Conservation (phyloP, 352 stramenopile genomes). For the Phytopythium helicoides region DNA sequence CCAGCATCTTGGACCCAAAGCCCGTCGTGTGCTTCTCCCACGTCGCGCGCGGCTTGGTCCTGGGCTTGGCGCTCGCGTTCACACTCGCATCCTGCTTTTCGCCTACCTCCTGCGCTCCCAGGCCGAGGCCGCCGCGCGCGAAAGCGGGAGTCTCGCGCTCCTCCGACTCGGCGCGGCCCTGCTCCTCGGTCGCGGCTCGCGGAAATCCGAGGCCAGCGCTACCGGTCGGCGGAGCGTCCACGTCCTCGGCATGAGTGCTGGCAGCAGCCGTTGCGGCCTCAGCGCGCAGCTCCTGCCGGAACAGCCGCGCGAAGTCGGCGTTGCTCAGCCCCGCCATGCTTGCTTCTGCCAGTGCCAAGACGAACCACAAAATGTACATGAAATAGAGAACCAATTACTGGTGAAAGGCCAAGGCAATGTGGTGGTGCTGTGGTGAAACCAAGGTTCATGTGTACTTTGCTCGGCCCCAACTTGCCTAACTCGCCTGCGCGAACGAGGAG, state of each 20-base stretch:
- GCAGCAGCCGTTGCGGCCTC: slow-evolving; percentile 4
- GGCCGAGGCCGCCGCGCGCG: neutral
- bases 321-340: slow-evolving; percentile 44
- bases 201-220: neutral
- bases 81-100: slow-evolving; percentile 10
- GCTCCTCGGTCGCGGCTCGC: neutral
- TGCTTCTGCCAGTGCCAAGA: slow-evolving; percentile 4
- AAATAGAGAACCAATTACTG: too few relatives aligned
- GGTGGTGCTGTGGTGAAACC: neutral
- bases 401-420: too few relatives aligned
- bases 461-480: neutral
- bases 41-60: slow-evolving; percentile 23
- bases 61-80: neutral
- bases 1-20: slow-evolving; percentile 94
- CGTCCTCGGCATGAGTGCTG: neutral
- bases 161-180: neutral
- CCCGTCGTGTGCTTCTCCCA: slow-evolving; percentile 98
- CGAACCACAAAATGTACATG: slow-evolving; percentile 8
- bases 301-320: slow-evolving; percentile 81
- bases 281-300: slow-evolving; percentile 36
- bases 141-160: neutral
- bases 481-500: too few relatives aligned
- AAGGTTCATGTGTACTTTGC: slow-evolving; percentile 1
- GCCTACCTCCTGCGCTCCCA: neutral
- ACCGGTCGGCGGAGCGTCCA: neutral